Evolutionary conservation across 2,329 filamentous ascomycete genomes (phyloP), one percentile per base, ranked within the genome.

Genomic region (Parastagonospora avenae): DNA sequence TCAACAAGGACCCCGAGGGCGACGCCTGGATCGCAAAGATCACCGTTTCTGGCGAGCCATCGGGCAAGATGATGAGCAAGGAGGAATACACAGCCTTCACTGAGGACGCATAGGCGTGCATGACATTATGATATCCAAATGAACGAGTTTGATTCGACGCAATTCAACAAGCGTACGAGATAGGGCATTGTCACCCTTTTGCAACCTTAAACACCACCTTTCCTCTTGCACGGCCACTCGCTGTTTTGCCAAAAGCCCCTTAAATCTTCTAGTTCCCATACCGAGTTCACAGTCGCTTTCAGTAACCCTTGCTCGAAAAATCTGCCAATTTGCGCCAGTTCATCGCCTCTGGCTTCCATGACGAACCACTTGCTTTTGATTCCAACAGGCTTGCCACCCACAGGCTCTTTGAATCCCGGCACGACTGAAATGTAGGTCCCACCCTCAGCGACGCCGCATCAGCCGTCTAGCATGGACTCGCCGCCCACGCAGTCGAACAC

Each of bases 11-110:
- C 44, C 90, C 94, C 38, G 94, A 99, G 82, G 83, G 84, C 55
- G 90, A 93, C 49, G 93, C 91, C 58, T 99, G 94, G 94, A 89
- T 99, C 72, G 92, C 89, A 49, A 93, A 91, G 84, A 86, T 97
- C 56, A 82, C 90, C 76, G 81, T 97, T 42, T 81, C 79, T 57
- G 89, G 91, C 72, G 89, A 95, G 57, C 76, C 72, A 2, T 55
- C 57, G 45, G 68, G 67, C 15, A 68, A 67, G 59, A 79, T 97
- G 70, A 90, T 97, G 90, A 87, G 86, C 69, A 81, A 79, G 54
- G 84, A 87, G 67, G 86, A 84, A 59, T 97, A 99, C 79, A 87
- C 87, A 78, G 80, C 80, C 33, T 92, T 92, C 71, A 90, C 86
- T 16, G 80, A 82, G 64, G 79, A 83, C 19, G 37, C 27, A 27